phyloP scores from a whole-genome alignment of 371 early-diverging fungal species.

The Zancudomyces culisetae region DNA sequence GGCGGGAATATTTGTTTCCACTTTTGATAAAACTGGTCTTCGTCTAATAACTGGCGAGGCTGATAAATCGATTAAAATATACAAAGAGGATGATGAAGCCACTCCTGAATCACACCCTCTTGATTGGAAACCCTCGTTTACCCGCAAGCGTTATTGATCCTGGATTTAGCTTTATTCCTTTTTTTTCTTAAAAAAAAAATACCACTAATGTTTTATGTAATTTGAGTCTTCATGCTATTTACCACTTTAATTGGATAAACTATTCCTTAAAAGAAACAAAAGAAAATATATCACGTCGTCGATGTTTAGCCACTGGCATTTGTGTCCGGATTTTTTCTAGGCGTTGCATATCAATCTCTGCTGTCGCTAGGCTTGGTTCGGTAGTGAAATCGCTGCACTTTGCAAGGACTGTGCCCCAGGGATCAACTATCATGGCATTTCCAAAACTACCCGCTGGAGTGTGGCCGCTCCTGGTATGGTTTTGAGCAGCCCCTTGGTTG shows the following conservation, averaged over 20 bases:
- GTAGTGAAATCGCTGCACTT: conserved; percentile 29
- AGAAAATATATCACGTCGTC: conserved; percentile 45
- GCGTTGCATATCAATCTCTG: conserved; percentile 37
- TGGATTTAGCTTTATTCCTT: too few relatives aligned
- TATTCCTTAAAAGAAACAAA: too few relatives aligned
- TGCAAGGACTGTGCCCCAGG: conserved; percentile 48
- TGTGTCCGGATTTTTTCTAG: conserved; percentile 37
- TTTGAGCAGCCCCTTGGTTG: conserved; percentile 38
- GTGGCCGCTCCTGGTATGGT: too few relatives aligned
- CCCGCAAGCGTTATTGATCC: conserved; percentile 17
- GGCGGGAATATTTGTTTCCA: conserved; percentile 82
- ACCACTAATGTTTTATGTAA: too few relatives aligned
- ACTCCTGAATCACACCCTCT: conserved; percentile 50
- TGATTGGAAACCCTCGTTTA: conserved; percentile 33
- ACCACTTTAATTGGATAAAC: too few relatives aligned
- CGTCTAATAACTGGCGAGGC: conserved; percentile 94
- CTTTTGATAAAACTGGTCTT: conserved; percentile 84
- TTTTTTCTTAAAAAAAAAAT: too few relatives aligned
- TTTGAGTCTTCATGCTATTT: too few relatives aligned
- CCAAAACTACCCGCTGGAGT: conserved; percentile 39
- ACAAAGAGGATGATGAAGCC: conserved; percentile 25
- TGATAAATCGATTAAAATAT: conserved; percentile 96
- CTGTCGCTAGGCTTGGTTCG: conserved; percentile 33
- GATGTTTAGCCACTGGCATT: conserved; percentile 55
- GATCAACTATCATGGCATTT: conserved; percentile 58